Evolutionary conservation across 768 basidiomycete genomes (phyloP), one percentile per base, ranked within the genome.

Genomic region (Leccinum variicolor): DNA sequence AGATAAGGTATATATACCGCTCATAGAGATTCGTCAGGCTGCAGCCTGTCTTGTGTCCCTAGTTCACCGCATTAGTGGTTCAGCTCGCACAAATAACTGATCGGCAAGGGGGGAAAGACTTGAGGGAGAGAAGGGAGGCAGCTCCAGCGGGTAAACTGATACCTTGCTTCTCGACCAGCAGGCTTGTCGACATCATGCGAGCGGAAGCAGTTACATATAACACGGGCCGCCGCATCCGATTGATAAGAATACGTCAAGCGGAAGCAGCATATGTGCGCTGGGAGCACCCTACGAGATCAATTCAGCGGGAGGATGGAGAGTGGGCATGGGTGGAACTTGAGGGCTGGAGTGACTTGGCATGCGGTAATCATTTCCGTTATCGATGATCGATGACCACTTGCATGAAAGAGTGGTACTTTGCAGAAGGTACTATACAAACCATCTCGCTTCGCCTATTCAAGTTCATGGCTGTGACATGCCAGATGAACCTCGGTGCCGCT

Each of bases 341-440:
- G 17, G 46, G 46, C n/a, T 23, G n/a, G 50, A 29, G 45, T 33
- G 31, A 41, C 7, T 31, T 43, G 39, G 51, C 65, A 64, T 60
- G 62, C 54, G 62, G 58, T 23, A 43, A 36, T 62, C 62, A 69
- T 69, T 61, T 69, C 68, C 68, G 68, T 59, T 70, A 69, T 69
- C 66, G 26, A 7, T 57, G 33, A 43, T 26, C 58, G 39, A 51
- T 15, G 51, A 36, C 36, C 36, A 4, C 8, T 39, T 36, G 36
- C 36, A 33, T 54, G 47, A 4, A 39, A 41, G 39, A n/a, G 53
- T 25, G 6, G 41, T 19, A 29, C 48, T n/a, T 6, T 33, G 41
- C 13, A 3, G 33, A 45, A 17, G 31, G 5, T 8, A 36, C 41
- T 33, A 33, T 33, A 13, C 14, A 31, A 19, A 26, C 43, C 6